Evolutionary conservation across 495 filamentous ascomycete genomes (phyloP).

Genomic region (Cercophora newfieldiana): DNA sequence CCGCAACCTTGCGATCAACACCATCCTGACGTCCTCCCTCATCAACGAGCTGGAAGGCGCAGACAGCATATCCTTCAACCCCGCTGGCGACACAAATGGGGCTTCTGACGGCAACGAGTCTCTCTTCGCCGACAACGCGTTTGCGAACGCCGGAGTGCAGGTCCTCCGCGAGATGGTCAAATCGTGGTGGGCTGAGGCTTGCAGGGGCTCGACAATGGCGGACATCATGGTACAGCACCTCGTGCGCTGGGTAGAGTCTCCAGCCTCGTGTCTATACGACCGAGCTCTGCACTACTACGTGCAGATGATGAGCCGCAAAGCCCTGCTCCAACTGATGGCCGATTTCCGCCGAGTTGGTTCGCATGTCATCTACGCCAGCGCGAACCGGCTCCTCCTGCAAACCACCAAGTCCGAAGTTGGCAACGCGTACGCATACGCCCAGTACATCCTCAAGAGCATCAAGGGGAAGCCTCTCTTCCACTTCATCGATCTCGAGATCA

Average conservation of each 20-base stretch:
- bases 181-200: constrained; percentile 95
- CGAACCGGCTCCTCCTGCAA: constrained; percentile 87
- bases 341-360: constrained; percentile 96
- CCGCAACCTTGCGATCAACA: constrained; percentile 95
- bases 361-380: constrained; percentile 85
- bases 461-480: constrained; percentile 92
- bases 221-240: constrained; percentile 98
- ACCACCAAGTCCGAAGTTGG: constrained; percentile 96
- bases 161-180: constrained; percentile 98
- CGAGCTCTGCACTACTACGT: constrained; percentile 96
- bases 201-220: constrained; percentile 86
- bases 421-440: constrained; percentile 93
- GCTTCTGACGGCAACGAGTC: constrained; percentile 55
- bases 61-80: constrained; percentile 76
- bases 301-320: constrained; percentile 96
- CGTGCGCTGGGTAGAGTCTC: constrained; percentile 93
- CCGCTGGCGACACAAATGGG: constrained; percentile 63
- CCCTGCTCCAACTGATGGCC: constrained; percentile 93
- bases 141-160: constrained; percentile 83
- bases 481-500: constrained; percentile 96
- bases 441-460: constrained; percentile 96
- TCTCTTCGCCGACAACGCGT: constrained; percentile 86
- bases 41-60: constrained; percentile 95
- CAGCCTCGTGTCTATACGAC: constrained; percentile 91
- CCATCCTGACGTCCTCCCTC: constrained; percentile 93